Evolutionary conservation across 2,329 filamentous ascomycete genomes (phyloP).

Genomic region (Botrytis pseudocinerea): DNA sequence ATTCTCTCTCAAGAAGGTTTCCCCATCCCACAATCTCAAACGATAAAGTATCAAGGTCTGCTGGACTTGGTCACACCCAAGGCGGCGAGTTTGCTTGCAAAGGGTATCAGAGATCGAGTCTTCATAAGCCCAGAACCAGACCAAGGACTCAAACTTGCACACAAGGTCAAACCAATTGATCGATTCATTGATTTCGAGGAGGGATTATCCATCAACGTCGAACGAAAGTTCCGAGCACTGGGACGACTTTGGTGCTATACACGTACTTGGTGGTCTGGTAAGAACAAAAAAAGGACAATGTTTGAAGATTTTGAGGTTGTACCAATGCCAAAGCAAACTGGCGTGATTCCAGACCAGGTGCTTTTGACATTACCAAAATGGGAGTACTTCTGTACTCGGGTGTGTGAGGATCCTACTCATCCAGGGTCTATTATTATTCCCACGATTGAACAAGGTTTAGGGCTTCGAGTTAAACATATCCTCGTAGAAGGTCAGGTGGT

Average conservation of each 20-base stretch:
- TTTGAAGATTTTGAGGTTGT: constrained; percentile 32
- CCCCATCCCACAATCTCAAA: constrained; percentile 49
- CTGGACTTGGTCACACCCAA: constrained; percentile 56
- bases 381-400: constrained; percentile 22
- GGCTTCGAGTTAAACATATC: constrained; percentile 27
- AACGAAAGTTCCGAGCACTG: constrained; percentile 58
- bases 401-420: constrained; percentile 25
- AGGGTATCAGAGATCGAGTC: constrained; percentile 60
- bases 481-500: constrained; percentile 28
- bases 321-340: constrained; percentile 10
- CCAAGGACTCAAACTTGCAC: constrained; percentile 55
- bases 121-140: constrained; percentile 61
- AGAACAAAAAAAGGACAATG: constrained; percentile 32
- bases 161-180: constrained; percentile 70
- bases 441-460: background rate
- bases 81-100: constrained; percentile 71
- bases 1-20: constrained; percentile 72
- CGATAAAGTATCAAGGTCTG: constrained; percentile 52
- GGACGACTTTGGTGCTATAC: constrained; percentile 63
- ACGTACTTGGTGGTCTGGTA: constrained; percentile 32
- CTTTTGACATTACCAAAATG: background rate
- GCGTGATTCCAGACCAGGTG: constrained; percentile 4
- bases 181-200: constrained; percentile 60
- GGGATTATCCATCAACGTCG: constrained; percentile 56
- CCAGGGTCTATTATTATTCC: constrained; percentile 27